Base-by-base conservation (phyloP, 148 eudicot species). In the Rhododendron molle region DNA sequence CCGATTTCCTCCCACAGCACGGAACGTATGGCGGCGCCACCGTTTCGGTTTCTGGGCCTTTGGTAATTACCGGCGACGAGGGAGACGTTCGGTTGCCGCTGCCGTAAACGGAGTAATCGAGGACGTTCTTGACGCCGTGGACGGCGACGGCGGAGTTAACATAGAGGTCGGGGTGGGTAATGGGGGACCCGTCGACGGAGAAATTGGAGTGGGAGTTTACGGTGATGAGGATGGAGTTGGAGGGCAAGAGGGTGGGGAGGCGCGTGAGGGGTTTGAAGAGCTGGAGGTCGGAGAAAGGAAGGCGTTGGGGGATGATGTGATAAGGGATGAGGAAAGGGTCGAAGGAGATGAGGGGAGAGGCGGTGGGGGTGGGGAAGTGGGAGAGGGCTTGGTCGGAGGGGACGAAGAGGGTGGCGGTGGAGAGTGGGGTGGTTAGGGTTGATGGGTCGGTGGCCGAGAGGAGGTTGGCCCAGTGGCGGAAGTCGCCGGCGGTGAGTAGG, bases 361-460 rank as follows among this genome's bases (percentile, higher is more conserved):
- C 8, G 21, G 36, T 74, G 76, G 82, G 16, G 76, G 86, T 43
- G 46, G 83, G 87, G 83, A 50, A 34, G 82, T 77, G 54, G 83
- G 88, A 79, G 74, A 86, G 47, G 82, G 91, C 88, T 62, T 81
- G 81, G 86, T 92, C 87, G 86, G 76, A 36, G 3, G 95, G 94
- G 86, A 94, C 47, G 86, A 94, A 92, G 88, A 94, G 46, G 44
- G 96, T 94, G 78, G 90, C 91, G 56, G 85, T 43, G 72, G 85
- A 49, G 43, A 89, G 71, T 1, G 92, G 92, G 49, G 16, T 46
- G 1, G 49, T n/a, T 23, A 91, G 56, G 7, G 85, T 9, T 2
- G 93, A 85, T 2, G 86, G 83, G 76, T 86, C 86, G 20, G 88
- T 49, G 40, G 87, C 26, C 49, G 91, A 86, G 67, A 92, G 90